Conservation (phyloP, 179 eudicot species). For the Beta lomatogona region DNA sequence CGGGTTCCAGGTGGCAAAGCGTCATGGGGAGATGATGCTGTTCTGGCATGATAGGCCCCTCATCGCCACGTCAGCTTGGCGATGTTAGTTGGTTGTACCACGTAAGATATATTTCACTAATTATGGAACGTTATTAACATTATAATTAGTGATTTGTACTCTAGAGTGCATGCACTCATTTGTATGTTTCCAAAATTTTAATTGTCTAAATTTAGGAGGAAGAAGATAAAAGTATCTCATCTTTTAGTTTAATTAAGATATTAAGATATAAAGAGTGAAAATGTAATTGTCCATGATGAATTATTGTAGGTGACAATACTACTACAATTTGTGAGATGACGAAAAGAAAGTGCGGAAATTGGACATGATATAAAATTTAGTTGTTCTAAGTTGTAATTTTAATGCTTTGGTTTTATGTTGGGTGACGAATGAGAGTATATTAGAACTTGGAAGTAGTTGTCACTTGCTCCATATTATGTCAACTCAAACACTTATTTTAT, state of each 20-base stretch:
- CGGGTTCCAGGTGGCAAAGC: conserved; percentile 90
- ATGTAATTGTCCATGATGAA: not conserved
- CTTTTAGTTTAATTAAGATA: not conserved
- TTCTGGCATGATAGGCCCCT: conserved; percentile 86
- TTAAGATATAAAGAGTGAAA: not conserved
- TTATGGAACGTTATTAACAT: not conserved
- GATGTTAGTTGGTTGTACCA: conserved; percentile 40
- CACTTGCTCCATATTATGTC: not conserved
- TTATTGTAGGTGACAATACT: not conserved
- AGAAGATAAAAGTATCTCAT: not conserved
- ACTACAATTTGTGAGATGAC: not conserved
- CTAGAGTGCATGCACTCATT: not conserved
- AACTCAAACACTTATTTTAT: not conserved
- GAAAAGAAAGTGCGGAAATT: not conserved
- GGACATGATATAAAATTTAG: not conserved
- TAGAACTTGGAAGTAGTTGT: not conserved
- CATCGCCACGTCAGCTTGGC: conserved; percentile 87
- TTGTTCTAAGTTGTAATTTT: conserved; percentile 1
- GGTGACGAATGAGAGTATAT: too few relatives aligned
- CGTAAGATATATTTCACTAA: conserved; percentile 15
- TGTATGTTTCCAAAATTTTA: conserved; percentile 3
- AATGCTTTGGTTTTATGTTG: not conserved
- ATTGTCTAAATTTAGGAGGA: conserved; percentile 16
- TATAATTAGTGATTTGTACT: conserved; percentile 3
- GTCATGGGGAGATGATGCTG: conserved; percentile 93